These are phyloP conservation scores for Coemansia sp. DNA, from an alignment of 192 early-diverging fungal species.

Conservation along the genomic window DNA sequence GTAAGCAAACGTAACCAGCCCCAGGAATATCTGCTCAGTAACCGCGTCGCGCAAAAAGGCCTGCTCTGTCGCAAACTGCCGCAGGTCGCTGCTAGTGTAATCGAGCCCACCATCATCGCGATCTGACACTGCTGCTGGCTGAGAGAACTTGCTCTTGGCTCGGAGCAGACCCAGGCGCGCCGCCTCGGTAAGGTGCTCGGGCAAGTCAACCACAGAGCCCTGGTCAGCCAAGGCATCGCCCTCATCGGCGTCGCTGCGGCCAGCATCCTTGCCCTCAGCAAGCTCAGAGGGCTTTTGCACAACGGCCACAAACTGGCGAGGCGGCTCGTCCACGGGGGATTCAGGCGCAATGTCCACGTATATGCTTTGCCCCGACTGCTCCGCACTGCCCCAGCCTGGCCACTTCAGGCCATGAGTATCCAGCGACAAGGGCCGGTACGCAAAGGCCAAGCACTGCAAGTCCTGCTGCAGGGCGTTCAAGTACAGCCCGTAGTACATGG, in stretches of 20 bases:
- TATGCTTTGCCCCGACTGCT: background rate
- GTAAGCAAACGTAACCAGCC: constrained; percentile 84
- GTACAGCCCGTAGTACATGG: constrained; percentile 87
- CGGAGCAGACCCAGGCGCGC: constrained; percentile 20
- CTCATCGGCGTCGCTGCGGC: background rate
- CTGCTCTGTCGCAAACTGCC: constrained; percentile 22
- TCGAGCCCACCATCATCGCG: constrained; percentile 1
- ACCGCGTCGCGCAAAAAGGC: constrained; percentile 51
- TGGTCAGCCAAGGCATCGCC: background rate
- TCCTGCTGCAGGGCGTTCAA: constrained; percentile 88
- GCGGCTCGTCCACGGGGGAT: background rate
- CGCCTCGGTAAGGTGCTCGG: constrained; percentile 27
- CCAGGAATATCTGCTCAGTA: constrained; percentile 89
- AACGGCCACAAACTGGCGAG: background rate
- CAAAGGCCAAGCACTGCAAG: constrained; percentile 89
- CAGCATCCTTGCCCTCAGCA: background rate
- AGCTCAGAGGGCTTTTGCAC: background rate
- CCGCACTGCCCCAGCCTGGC: constrained; percentile 12
- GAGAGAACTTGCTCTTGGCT: constrained; percentile 19
- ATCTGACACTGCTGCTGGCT: background rate
- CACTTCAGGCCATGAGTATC: constrained; percentile 14
- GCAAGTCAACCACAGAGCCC: constrained; percentile 28
- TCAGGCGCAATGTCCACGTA: constrained; percentile 15
- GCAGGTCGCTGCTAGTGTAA: constrained; percentile 3
- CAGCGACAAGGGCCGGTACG: constrained; percentile 82